phyloP scores from a whole-genome alignment of 1,139 yeast genomes.

The Candida gigantensis region DNA sequence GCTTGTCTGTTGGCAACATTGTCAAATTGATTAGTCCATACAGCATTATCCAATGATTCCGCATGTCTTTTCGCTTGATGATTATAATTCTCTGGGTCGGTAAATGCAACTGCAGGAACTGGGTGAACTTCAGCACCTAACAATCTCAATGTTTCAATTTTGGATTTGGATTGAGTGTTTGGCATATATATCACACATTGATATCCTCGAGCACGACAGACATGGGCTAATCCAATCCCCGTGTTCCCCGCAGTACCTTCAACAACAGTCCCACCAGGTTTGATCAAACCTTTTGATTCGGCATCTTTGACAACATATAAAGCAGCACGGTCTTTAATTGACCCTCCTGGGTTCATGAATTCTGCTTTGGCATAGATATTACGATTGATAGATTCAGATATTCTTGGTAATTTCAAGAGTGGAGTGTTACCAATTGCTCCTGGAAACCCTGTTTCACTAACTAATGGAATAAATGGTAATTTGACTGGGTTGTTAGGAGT shows the following conservation, averaged over 20 bases:
- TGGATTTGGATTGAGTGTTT: constrained; percentile 77
- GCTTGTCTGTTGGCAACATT: constrained; percentile 86
- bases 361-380: constrained; percentile 89
- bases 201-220: constrained; percentile 81
- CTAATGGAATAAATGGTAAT: constrained; percentile 60
- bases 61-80: constrained; percentile 87
- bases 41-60: constrained; percentile 69
- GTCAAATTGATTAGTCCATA: constrained; percentile 92
- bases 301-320: constrained; percentile 76
- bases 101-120: constrained; percentile 85
- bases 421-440: constrained; percentile 92
- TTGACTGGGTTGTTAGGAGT: constrained; percentile 22
- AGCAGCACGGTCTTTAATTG: constrained; percentile 91
- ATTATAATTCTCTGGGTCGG: constrained; percentile 79
- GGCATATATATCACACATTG: constrained; percentile 89
- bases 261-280: constrained; percentile 62
- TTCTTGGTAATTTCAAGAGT: constrained; percentile 60
- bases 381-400: constrained; percentile 65
- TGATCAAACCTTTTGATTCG: constrained; percentile 64
- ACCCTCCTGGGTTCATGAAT: constrained; percentile 93
- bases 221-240: constrained; percentile 88
- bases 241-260: constrained; percentile 68
- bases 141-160: constrained; percentile 68
- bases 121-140: constrained; percentile 87
- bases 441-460: constrained; percentile 61